phyloP scores from a whole-genome alignment of 306 rosid species.

The Dalbergia oliveri region DNA sequence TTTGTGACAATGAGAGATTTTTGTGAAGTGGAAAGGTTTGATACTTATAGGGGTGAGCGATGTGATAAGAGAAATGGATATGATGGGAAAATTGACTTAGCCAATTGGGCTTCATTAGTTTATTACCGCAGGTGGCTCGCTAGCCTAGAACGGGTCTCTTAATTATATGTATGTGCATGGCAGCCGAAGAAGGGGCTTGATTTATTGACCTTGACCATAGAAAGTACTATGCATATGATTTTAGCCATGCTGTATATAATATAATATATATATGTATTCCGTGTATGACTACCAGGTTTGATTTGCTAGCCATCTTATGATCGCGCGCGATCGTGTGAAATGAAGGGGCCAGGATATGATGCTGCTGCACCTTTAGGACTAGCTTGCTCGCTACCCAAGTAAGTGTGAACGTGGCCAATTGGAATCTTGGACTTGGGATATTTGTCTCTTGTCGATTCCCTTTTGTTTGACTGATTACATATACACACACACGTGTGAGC shows the following conservation, averaged over 20 bases:
- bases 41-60: not conserved
- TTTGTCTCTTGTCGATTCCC: not conserved
- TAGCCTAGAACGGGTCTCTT: not conserved
- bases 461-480: no score
- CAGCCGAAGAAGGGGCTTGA: not conserved
- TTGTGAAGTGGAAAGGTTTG: not conserved
- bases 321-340: not conserved
- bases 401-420: not conserved
- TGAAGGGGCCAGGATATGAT: not conserved
- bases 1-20: slow-evolving; percentile 9
- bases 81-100: not conserved
- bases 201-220: not conserved
- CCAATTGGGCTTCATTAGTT: not conserved
- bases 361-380: not conserved
- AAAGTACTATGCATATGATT: not conserved
- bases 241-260: no score
- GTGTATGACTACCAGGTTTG: not conserved
- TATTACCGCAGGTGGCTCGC: not conserved
- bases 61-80: not conserved
- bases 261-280: not conserved
- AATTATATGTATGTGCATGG: not conserved
- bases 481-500: no score
- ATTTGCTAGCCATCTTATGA: not conserved
- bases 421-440: not conserved
- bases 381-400: not conserved